Evolutionary conservation across 495 filamentous ascomycete genomes (phyloP), one percentile per base, ranked within the genome.

Genomic region (Stereocaulon alpinum): DNA sequence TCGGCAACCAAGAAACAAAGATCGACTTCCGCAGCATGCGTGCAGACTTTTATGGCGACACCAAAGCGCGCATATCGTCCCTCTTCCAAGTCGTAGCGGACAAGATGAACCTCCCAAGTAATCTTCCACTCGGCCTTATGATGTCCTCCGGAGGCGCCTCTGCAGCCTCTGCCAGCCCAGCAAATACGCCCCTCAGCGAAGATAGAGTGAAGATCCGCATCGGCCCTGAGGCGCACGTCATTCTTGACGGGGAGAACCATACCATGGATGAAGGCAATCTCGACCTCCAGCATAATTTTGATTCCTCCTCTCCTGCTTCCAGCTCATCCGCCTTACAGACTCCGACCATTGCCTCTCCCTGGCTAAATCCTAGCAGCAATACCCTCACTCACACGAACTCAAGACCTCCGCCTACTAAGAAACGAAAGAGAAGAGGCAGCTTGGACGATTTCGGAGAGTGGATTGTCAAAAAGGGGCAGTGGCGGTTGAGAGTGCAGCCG

Each of bases 51-150:
- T 75, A 86, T 64, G 78, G 86, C 40, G 70, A 85, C 34, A 75
- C 81, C 53, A 83, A 87, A 66, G 73, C 80, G 64, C 77, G 88
- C 55, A 79, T 97, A 24, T 77, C 81, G 5, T 82, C 81, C 48
- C 71, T 97, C 24, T 81, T 95, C 50, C 84, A 90, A 63, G 84
- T 92, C 3, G 77, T 96, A 6, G 82, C 87, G 24, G 86, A 86
- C 43, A 95, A 93, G 69, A 81, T 91, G 61, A 86, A 86, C 56
- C 68, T 89, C 2, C 83, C 86, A 2, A 79, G 77, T 22, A 84
- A 78, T 6, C 80, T 84, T 24, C 83, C 84, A 0, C 69, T 89
- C 7, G 88, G 88, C 14, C 67, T 89, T 42, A 74, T 88, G 67
- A 84, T 88, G 72, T 66, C 79, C 56, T 65, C 71, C 29, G 72